phyloP scores from a whole-genome alignment of 169 alveolate species.

The Amoebophrya sp. region DNA sequence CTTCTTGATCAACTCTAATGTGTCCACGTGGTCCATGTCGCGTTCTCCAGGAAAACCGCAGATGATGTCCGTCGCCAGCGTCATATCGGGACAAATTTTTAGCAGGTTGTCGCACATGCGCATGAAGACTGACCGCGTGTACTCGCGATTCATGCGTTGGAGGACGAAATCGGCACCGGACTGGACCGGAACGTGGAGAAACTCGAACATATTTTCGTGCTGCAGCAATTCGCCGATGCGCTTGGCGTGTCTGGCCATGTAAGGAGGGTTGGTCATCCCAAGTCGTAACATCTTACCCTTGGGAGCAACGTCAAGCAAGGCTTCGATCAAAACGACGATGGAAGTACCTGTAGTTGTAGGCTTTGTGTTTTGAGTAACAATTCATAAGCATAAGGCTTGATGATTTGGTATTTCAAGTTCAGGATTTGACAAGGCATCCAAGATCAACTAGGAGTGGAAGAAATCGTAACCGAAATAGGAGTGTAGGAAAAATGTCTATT shows the following conservation, averaged over 20 bases:
- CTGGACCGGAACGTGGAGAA: constrained; percentile 95
- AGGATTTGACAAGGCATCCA: too few relatives aligned
- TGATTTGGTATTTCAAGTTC: too few relatives aligned
- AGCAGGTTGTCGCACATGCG: background rate
- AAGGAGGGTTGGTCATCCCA: constrained; percentile 99
- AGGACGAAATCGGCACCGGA: constrained; percentile 87
- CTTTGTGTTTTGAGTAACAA: too few relatives aligned
- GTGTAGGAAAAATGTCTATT: too few relatives aligned
- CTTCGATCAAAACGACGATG: constrained; percentile 74
- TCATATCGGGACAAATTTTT: constrained; percentile 45
- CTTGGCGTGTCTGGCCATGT: constrained; percentile 81
- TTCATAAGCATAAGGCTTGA: too few relatives aligned
- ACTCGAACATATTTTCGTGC: constrained; percentile 88
- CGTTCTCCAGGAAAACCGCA: constrained; percentile 97
- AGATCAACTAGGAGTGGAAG: too few relatives aligned
- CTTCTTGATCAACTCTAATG: constrained; percentile 74
- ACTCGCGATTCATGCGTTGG: constrained; percentile 92
- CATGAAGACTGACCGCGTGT: constrained; percentile 85
- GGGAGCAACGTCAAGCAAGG: constrained; percentile 7
- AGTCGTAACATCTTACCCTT: constrained; percentile 66
- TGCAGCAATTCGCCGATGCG: constrained; percentile 77
- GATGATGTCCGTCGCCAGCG: constrained; percentile 93
- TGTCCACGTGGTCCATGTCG: constrained; percentile 77
- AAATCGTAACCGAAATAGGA: too few relatives aligned
- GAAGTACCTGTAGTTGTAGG: too few relatives aligned